These are phyloP conservation scores for Discostella stelligeroides DNA, from an alignment of 108 stramenopile genomes.

Conservation along the genomic window DNA sequence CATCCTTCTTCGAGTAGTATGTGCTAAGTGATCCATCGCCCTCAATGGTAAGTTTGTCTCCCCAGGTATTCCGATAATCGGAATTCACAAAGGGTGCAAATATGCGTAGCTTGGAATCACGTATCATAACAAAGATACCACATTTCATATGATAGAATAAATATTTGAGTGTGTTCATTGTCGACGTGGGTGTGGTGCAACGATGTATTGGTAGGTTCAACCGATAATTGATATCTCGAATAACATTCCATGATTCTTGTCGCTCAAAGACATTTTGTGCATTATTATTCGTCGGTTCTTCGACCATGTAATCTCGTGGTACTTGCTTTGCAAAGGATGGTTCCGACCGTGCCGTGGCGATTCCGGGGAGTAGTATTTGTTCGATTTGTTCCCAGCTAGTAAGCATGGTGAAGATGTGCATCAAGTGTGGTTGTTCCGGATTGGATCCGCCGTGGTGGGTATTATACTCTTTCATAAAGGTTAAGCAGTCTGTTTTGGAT, in stretches of 20 bases:
- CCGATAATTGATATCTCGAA: constrained; percentile 74
- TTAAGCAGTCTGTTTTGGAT: constrained; percentile 63
- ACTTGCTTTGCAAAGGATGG: constrained; percentile 58
- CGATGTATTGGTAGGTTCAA: constrained; percentile 85
- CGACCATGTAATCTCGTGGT: constrained; percentile 56
- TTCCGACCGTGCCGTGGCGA: constrained; percentile 80
- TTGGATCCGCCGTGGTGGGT: constrained; percentile 77
- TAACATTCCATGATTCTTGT: constrained; percentile 53
- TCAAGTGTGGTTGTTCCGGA: constrained; percentile 79
- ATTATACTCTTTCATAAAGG: constrained; percentile 82
- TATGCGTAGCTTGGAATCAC: constrained; percentile 84
- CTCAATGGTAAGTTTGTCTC: constrained; percentile 72
- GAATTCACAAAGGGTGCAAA: constrained; percentile 95
- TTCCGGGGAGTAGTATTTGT: constrained; percentile 67
- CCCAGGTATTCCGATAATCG: constrained; percentile 92
- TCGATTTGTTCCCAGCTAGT: constrained; percentile 88
- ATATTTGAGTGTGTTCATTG: constrained; percentile 91
- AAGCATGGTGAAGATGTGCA: constrained; percentile 88
- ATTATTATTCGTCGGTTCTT: constrained; percentile 41
- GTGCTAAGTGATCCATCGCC: constrained; percentile 79
- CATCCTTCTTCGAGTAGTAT: constrained; percentile 88
- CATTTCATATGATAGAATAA: constrained; percentile 99
- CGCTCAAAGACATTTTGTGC: constrained; percentile 71
- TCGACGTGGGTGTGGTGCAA: constrained; percentile 74
- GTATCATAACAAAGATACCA: constrained; percentile 97